Evolutionary conservation across 2,329 filamentous ascomycete species (phyloP).

Genomic region (Tolypocladium amazonense): DNA sequence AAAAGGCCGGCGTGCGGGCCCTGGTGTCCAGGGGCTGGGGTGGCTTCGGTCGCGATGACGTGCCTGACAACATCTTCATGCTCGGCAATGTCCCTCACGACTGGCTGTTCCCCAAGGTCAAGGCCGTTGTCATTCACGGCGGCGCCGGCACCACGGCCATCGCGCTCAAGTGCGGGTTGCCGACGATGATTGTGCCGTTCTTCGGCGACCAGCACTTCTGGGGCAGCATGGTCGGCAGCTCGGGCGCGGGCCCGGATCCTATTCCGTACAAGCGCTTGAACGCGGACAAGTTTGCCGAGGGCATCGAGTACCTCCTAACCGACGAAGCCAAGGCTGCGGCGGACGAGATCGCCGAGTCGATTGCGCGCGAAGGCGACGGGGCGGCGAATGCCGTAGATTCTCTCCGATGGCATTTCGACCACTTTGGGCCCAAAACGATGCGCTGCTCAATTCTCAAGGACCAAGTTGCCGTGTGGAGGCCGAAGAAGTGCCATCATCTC

Average conservation of each 20-base stretch:
- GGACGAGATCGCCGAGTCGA: slow-evolving; percentile 47
- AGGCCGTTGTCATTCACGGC: slow-evolving; percentile 63
- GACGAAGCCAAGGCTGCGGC: slow-evolving; percentile 49
- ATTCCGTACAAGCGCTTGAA: slow-evolving; percentile 59
- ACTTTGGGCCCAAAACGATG: slow-evolving; percentile 43
- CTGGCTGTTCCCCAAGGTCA: slow-evolving; percentile 61
- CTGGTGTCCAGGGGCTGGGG: slow-evolving; percentile 71
- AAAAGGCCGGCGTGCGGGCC: slow-evolving; percentile 55
- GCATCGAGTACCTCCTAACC: slow-evolving; percentile 56
- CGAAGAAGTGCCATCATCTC: slow-evolving; percentile 46
- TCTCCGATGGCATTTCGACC: slow-evolving; percentile 51
- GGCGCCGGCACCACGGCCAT: slow-evolving; percentile 69
- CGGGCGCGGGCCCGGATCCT: slow-evolving; percentile 53
- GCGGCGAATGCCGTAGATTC: slow-evolving; percentile 57
- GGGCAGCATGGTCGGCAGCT: slow-evolving; percentile 56
- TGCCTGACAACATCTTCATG: slow-evolving; percentile 58
- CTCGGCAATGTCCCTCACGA: slow-evolving; percentile 67
- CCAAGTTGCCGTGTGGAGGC: slow-evolving; percentile 53
- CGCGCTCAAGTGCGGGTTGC: slow-evolving; percentile 58
- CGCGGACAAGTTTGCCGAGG: slow-evolving; percentile 55
- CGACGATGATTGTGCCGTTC: slow-evolving; percentile 69
- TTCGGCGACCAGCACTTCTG: slow-evolving; percentile 75
- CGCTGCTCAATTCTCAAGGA: slow-evolving; percentile 56
- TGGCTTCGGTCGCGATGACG: slow-evolving; percentile 47
- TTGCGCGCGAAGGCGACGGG: slow-evolving; percentile 54